phyloP scores from a whole-genome alignment of 1,284 basidiomycete species.

The Malassezia obtusa region DNA sequence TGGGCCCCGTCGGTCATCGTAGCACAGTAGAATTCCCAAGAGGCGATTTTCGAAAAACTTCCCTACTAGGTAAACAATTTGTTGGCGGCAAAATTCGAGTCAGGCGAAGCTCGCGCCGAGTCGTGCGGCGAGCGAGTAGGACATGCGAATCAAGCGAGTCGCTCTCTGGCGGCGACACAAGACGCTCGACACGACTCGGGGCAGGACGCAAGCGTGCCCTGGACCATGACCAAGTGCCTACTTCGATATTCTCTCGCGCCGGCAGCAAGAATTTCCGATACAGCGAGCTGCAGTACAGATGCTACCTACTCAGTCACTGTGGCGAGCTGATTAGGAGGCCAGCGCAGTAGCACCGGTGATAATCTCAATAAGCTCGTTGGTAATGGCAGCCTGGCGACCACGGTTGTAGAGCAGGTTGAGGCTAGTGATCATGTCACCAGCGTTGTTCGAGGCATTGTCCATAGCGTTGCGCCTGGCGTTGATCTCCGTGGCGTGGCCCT shows the following conservation, averaged over 20 bases:
- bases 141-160: too few species aligned
- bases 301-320: too few species aligned
- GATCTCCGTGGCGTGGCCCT: constrained; percentile 91
- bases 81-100: not conserved
- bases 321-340: not conserved
- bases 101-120: too few species aligned
- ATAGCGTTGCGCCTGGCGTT: constrained; percentile 78
- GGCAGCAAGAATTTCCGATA: too few species aligned
- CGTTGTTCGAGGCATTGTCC: constrained; percentile 99
- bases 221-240: too few species aligned
- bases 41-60: not conserved
- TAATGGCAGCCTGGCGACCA: constrained; percentile 96
- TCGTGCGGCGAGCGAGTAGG: too few species aligned
- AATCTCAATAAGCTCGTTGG: constrained; percentile 88
- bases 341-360: constrained; percentile 65
- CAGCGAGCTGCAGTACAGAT: too few species aligned
- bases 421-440: constrained; percentile 52
- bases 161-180: too few species aligned
- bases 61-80: not conserved
- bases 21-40: not conserved
- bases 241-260: too few species aligned
- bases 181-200: too few species aligned
- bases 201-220: too few species aligned
- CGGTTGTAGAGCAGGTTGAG: constrained; percentile 63
- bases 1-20: constrained; percentile 1